These are phyloP conservation scores for Triticum dicoccoides DNA, from an alignment of 176 grass and related monocot genomes.

Conservation along the genomic window DNA sequence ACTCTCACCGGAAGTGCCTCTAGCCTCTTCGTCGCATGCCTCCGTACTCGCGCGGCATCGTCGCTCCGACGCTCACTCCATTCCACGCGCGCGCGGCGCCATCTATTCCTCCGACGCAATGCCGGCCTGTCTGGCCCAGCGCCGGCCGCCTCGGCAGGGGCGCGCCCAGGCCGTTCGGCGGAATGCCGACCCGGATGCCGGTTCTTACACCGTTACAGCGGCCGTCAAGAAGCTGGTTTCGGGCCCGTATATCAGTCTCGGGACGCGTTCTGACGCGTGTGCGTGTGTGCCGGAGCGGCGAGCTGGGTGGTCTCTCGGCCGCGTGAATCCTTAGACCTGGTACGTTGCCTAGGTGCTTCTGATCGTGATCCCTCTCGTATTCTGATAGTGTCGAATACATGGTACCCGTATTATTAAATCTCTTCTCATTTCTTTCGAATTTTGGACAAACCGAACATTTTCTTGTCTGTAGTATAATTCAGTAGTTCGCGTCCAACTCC, in stretches of 20 bases:
- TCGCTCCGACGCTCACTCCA: background rate
- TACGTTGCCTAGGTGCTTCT: background rate
- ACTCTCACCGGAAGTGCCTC: background rate
- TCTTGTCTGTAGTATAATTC: background rate
- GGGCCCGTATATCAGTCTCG: too few relatives aligned
- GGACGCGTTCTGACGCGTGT: background rate
- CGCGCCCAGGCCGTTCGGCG: conserved; percentile 5
- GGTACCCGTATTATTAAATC: too few relatives aligned
- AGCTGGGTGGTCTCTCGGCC: background rate
- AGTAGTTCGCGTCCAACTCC: background rate
- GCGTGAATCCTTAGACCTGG: background rate
- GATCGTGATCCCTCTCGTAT: too few relatives aligned
- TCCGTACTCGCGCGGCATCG: background rate
- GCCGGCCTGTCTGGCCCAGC: background rate
- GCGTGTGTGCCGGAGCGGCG: background rate
- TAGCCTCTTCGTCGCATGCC: too few relatives aligned
- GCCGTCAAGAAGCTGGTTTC: background rate
- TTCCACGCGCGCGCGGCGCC: background rate
- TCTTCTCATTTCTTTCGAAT: too few relatives aligned
- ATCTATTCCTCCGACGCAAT: background rate
- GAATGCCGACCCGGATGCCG: background rate
- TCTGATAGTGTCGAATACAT: too few relatives aligned
- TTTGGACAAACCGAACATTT: background rate
- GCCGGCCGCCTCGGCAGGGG: background rate
- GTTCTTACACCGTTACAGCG: background rate